Conservation (phyloP, 345 rosid genomes). For the Gossypium thurberi region DNA sequence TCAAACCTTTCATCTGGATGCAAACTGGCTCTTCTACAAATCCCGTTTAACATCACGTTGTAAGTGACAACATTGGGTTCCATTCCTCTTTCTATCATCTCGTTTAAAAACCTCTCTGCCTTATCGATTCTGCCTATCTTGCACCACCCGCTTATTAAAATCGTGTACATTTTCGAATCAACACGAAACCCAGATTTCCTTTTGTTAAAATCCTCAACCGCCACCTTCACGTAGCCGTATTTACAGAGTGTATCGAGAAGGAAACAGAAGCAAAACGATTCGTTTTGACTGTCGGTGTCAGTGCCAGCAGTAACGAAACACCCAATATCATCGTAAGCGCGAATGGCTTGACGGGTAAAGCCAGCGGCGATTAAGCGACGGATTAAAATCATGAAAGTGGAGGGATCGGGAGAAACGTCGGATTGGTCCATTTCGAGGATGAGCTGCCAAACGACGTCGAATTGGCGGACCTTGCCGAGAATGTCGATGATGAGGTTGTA, state of each 20-base stretch:
- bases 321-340: slow-evolving; percentile 66
- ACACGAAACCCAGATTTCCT: slow-evolving; percentile 34
- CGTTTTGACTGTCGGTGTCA: slow-evolving; percentile 8
- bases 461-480: slow-evolving; percentile 63
- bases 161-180: slow-evolving; percentile 50
- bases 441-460: slow-evolving; percentile 77
- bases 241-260: slow-evolving; percentile 77
- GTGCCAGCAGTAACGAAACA: slow-evolving; percentile 34
- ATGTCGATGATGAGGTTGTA: slow-evolving; percentile 64
- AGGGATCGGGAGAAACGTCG: slow-evolving; percentile 26
- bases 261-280: slow-evolving; percentile 30
- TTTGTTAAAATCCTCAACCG: slow-evolving; percentile 53
- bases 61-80: slow-evolving; percentile 67
- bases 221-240: slow-evolving; percentile 61
- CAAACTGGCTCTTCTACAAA: slow-evolving; percentile 70
- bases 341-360: slow-evolving; percentile 77
- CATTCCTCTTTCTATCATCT: slow-evolving; percentile 59
- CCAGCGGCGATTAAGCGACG: slow-evolving; percentile 78
- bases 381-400: slow-evolving; percentile 58
- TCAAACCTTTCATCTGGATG: slow-evolving; percentile 65
- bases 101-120: slow-evolving; percentile 63
- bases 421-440: slow-evolving; percentile 56
- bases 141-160: slow-evolving; percentile 78
- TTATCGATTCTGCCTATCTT: slow-evolving; percentile 61
- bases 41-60: slow-evolving; percentile 71